Percentiles rank a stretch among this genome's conserved stretches.
phyloP scores from a whole-genome alignment of 164 flowering plant genomes.

The Warburgia ugandensis region DNA sequence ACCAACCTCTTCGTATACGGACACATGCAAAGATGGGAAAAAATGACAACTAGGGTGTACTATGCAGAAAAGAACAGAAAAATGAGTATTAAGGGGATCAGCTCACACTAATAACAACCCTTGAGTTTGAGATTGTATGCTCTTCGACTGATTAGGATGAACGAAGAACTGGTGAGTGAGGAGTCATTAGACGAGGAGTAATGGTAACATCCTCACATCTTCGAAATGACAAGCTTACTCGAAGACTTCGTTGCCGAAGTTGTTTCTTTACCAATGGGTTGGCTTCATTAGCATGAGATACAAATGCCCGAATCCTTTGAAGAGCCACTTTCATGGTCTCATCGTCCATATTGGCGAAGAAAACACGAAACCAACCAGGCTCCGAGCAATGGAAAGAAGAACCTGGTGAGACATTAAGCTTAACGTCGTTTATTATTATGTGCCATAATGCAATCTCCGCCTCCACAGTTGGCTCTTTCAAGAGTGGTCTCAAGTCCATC shows the following conservation, averaged over 20 bases:
- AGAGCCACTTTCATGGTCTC: conserved; percentile 12
- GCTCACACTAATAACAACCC: too few relatives aligned
- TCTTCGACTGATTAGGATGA: too few relatives aligned
- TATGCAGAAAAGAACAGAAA: too few relatives aligned
- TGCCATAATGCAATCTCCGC: conserved; percentile 68
- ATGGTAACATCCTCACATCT: conserved; percentile 27
- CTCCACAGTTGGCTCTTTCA: conserved; percentile 47
- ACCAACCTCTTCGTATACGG: too few relatives aligned
- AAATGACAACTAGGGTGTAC: too few relatives aligned
- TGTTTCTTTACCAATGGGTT: conserved; percentile 29
- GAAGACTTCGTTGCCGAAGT: conserved; percentile 29
- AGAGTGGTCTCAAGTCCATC: conserved; percentile 68
- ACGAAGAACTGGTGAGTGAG: conserved; percentile 50
- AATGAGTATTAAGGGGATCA: too few relatives aligned
- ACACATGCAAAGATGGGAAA: too few relatives aligned
- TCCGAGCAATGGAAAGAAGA: conserved; percentile 73
- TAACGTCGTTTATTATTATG: conserved; percentile 53
- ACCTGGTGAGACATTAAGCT: conserved; percentile 95
- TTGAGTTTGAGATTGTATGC: too few relatives aligned
- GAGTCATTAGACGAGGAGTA: conserved; percentile 4
- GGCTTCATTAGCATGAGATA: conserved; percentile 3
- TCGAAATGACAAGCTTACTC: conserved; percentile 34
- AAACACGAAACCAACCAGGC: conserved; percentile 74
- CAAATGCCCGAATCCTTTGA: conserved; percentile 6
- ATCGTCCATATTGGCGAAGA: conserved; percentile 19